phyloP scores from a whole-genome alignment of 2,329 filamentous ascomycete genomes.

The Tolypocladium tundrense region DNA sequence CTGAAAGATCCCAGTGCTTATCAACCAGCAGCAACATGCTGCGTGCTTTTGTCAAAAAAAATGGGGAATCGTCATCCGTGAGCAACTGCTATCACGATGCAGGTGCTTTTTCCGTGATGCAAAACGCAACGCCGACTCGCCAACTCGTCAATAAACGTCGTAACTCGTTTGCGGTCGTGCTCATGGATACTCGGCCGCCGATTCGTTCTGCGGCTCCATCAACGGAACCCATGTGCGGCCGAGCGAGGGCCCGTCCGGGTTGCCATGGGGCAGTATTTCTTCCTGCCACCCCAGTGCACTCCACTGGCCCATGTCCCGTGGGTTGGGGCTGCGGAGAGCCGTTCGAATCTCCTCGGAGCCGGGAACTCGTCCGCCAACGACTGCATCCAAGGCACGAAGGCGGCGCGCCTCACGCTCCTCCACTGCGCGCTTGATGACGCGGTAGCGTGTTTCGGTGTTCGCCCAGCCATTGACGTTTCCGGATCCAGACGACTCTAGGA shows the following conservation, averaged over 20 bases:
- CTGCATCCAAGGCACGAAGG: constrained; percentile 30
- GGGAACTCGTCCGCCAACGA: constrained; percentile 24
- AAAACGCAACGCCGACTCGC: constrained; percentile 8
- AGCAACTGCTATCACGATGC: not conserved
- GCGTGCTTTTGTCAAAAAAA: not conserved
- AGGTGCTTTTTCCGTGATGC: constrained; percentile 9
- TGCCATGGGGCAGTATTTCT: constrained; percentile 24
- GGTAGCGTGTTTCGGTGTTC: constrained; percentile 34
- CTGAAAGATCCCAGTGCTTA: not conserved
- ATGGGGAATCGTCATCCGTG: not conserved
- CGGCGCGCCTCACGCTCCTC: constrained; percentile 49
- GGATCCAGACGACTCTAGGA: constrained; percentile 50
- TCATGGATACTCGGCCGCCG: constrained; percentile 21
- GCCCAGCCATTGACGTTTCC: constrained; percentile 41
- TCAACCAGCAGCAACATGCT: not conserved
- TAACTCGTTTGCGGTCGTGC: constrained; percentile 5
- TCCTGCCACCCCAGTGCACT: constrained; percentile 40
- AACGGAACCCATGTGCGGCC: constrained; percentile 35
- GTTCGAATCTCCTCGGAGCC: constrained; percentile 23
- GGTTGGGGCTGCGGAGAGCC: constrained; percentile 27
- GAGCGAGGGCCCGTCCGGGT: constrained; percentile 30
- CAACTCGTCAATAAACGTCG: constrained; percentile 9
- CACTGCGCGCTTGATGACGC: constrained; percentile 39
- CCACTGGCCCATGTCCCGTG: constrained; percentile 31
- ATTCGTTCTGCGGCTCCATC: constrained; percentile 10